Percentiles rank a stretch among this genome's conserved stretches.
Conservation (phyloP, 2,329 filamentous ascomycete genomes). For the Thelonectria rubi region DNA sequence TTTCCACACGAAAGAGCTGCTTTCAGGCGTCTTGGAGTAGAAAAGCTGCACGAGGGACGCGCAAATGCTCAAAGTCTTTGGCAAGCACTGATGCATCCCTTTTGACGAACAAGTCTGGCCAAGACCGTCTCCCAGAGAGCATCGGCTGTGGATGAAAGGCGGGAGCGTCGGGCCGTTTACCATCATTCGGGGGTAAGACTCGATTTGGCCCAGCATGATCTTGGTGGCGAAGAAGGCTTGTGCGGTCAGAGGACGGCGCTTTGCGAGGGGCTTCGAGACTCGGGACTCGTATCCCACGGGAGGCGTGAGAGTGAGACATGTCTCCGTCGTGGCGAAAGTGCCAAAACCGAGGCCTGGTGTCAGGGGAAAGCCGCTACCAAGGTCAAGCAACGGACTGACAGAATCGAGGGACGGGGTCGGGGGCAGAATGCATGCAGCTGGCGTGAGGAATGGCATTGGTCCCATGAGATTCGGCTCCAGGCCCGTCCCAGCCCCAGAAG, state of each 20-base stretch:
- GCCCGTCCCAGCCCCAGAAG: neutral
- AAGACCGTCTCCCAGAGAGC: slow-evolving; percentile 15
- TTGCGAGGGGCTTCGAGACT: slow-evolving; percentile 12
- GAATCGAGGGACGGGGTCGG: neutral
- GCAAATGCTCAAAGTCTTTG: slow-evolving; percentile 28
- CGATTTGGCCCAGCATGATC: slow-evolving; percentile 32
- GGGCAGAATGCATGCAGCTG: neutral
- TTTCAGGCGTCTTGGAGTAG: slow-evolving; percentile 24
- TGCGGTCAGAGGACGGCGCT: slow-evolving; percentile 17
- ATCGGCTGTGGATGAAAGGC: slow-evolving; percentile 34
- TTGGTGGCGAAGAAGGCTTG: slow-evolving; percentile 17
- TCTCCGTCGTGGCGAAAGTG: neutral
- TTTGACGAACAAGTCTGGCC: slow-evolving; percentile 13
- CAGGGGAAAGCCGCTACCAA: neutral
- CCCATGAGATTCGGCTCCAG: neutral
- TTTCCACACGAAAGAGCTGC: slow-evolving; percentile 30
- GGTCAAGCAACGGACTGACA: neutral
- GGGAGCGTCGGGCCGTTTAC: slow-evolving; percentile 27
- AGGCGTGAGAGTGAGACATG: neutral
- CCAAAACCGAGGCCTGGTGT: neutral
- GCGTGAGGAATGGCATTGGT: neutral
- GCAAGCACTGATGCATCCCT: slow-evolving; percentile 28
- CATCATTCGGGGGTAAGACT: slow-evolving; percentile 32
- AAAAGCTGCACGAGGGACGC: slow-evolving; percentile 28
- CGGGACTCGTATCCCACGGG: neutral